Base-by-base conservation (phyloP, 768 basidiomycete genomes). In the Xanthoconium purpureum region DNA sequence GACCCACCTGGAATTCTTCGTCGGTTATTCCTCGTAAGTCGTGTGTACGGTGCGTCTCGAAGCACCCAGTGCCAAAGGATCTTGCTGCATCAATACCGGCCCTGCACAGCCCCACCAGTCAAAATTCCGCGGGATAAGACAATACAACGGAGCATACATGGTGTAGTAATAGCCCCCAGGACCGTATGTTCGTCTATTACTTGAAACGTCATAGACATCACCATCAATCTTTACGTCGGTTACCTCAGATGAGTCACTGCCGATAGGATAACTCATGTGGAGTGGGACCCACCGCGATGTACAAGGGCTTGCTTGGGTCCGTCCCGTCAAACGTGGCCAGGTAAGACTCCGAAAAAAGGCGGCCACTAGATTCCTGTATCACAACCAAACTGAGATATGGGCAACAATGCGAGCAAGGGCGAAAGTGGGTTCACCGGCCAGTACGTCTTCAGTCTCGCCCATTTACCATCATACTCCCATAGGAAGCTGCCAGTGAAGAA, bases 51-150 rank as follows among this genome's bases (percentile, higher is more conserved):
- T 98, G 95, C 5, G 84, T 84, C 63, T 84, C 80, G 77, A 98
- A 97, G 70, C 95, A 98, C 11, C 94, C 94, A 3, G 95, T 98
- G 44, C 83, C 91, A 71, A 93, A 98, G 0, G 94, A 89, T 62
- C 95, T 78, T 29, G 91, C 89, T n/a, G 91, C 93, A 71, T 98
- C 94, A 50, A 80, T 73, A 13, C 95, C 94, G 60, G 91, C 86
- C 73, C 90, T 81, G 61, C 80, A 64, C 37, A 58, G 54, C 59
- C 52, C 58, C 49, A 54, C 65, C 44, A 50, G 61, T 69, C 63
- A 53, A 58, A 54, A 67, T 55, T 53, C 64, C 60, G 64, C 60
- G 57, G 59, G 61, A 47, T 3, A 43, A 48, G 24, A 52, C 3
- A 36, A 40, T n/a, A 42, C 42, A 43, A 53, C n/a, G 24, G 44